phyloP scores from a whole-genome alignment of 2,329 filamentous ascomycete species.

The Aspergillus tubingensis region DNA sequence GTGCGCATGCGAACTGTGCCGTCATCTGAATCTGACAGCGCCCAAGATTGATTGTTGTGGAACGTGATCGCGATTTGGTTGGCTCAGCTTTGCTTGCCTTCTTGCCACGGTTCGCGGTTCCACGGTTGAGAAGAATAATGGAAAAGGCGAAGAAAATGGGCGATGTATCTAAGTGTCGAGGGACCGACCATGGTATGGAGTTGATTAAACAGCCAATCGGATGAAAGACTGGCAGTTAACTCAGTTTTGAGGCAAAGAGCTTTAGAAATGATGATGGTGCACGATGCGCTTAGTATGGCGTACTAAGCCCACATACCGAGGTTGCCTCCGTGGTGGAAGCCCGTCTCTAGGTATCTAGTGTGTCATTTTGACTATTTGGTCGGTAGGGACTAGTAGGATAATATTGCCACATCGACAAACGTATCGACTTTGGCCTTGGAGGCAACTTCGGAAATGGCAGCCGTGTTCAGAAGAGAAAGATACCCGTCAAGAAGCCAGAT shows the following conservation, averaged over 20 bases:
- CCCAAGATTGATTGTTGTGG: not conserved
- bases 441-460: not conserved
- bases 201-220: not conserved
- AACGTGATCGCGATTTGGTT: not conserved
- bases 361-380: not conserved
- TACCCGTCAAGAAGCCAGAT: not conserved
- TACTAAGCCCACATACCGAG: not conserved
- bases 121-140: slow-evolving; percentile 1
- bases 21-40: not conserved
- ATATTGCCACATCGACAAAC: not conserved
- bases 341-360: not conserved
- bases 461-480: not conserved
- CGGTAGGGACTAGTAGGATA: not conserved
- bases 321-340: not conserved
- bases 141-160: not conserved
- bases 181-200: not conserved
- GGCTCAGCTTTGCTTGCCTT: not conserved
- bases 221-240: not conserved
- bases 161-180: not conserved
- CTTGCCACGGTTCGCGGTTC: not conserved
- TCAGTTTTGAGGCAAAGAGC: not conserved
- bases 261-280: not conserved
- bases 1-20: not conserved
- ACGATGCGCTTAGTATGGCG: not conserved
- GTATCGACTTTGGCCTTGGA: not conserved